Conservation (phyloP, 345 rosid genomes). For the Psidium guajava region DNA sequence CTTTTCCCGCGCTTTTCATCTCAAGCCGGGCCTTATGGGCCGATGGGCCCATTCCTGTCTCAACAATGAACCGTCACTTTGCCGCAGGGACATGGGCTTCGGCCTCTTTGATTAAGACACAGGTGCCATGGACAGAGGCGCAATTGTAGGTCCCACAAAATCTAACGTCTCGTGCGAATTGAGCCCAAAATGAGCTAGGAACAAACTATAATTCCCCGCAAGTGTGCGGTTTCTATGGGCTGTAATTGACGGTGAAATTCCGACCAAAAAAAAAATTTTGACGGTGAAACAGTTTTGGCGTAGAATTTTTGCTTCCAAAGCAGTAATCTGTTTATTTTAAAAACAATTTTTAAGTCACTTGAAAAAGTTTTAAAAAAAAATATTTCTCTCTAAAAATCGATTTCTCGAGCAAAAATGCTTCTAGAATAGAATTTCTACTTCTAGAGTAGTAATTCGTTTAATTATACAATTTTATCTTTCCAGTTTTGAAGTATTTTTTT, state of each 20-base stretch:
- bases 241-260: not conserved
- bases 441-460: too few species aligned
- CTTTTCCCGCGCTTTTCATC: constrained; percentile 7
- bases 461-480: too few species aligned
- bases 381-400: too few species aligned
- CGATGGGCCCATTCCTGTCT: not conserved
- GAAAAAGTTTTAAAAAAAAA: too few species aligned
- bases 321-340: too few species aligned
- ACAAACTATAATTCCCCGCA: not conserved
- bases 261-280: too few species aligned
- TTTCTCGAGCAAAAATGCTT: too few species aligned
- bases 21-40: not conserved
- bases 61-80: not conserved
- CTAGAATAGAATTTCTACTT: too few species aligned
- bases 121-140: not conserved
- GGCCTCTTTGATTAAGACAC: constrained; percentile 53
- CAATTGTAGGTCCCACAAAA: not conserved
- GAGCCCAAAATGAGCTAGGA: not conserved
- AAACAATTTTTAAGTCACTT: too few species aligned
- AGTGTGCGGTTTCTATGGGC: not conserved
- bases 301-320: too few species aligned
- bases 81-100: constrained; percentile 76
- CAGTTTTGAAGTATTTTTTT: too few species aligned
- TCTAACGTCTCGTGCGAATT: not conserved
- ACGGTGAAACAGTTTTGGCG: too few species aligned